Evolutionary conservation across 2,329 filamentous ascomycete species (phyloP).

Genomic region (Herpomyces periplanetae): DNA sequence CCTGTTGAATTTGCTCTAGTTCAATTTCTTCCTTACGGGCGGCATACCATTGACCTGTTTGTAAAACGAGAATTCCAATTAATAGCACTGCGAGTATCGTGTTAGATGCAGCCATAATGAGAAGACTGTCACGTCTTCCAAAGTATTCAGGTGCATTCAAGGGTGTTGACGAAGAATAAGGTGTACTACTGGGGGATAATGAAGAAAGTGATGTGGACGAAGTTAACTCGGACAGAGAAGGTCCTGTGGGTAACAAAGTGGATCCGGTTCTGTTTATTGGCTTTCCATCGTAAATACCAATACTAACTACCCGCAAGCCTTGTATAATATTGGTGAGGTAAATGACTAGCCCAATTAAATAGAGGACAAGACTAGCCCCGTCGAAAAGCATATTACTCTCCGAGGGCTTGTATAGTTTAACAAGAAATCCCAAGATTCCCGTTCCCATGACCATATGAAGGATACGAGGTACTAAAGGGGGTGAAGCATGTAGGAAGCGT

Average conservation of each 20-base stretch:
- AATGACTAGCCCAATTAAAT: slow-evolving; percentile 54
- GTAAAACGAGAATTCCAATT: slow-evolving; percentile 58
- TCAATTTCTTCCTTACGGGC: slow-evolving; percentile 70
- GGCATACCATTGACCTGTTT: slow-evolving; percentile 94
- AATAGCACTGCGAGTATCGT: slow-evolving; percentile 76
- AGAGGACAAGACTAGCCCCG: slow-evolving; percentile 26
- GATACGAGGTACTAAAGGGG: slow-evolving; percentile 62
- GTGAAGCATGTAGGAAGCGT: slow-evolving; percentile 56
- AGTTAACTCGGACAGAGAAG: no score
- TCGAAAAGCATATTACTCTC: slow-evolving; percentile 91
- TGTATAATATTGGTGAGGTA: slow-evolving; percentile 92
- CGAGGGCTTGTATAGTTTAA: slow-evolving; percentile 70
- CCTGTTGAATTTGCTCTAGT: slow-evolving; percentile 21
- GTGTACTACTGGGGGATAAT: no score
- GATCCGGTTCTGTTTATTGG: no score
- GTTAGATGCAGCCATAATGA: slow-evolving; percentile 70
- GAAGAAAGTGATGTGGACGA: no score
- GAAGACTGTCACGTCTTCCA: slow-evolving; percentile 49
- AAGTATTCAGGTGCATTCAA: no score
- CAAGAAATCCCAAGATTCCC: slow-evolving; percentile 51
- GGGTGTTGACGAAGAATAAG: no score
- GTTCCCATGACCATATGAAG: slow-evolving; percentile 70
- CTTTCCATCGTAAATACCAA: slow-evolving; percentile 20
- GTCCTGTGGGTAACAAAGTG: no score
- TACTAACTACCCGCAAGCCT: slow-evolving; percentile 44